Evolutionary conservation across 176 grass and related monocot genomes (phyloP), one percentile per base, ranked within the genome.

Genomic region (Microstegium vimineum): DNA sequence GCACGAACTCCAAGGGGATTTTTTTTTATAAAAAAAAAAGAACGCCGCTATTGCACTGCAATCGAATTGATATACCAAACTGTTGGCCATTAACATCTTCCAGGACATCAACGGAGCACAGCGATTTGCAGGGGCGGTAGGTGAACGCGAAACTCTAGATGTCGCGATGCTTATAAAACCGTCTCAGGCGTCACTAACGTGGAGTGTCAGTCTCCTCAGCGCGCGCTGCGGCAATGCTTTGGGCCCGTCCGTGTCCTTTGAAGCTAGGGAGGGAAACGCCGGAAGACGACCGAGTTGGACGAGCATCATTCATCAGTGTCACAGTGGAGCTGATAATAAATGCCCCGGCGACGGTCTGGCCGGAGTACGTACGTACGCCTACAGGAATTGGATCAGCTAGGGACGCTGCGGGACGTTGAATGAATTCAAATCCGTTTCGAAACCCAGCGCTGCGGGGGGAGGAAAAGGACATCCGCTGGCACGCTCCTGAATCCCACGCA

Each of bases 81-180:
- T 79, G 84, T 28, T 78, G 28, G 23, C 57, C 84, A 83, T 74
- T 83, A 51, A 79, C 60, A 10, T 40, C 57, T 34, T 33, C 40
- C 68, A 70, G 84, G 38, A 30, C 47, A 86, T 74, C 79, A 45
- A 90, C 69, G 88, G 69, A 79, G 88, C 85, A 82, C 77, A 86
- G 82, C 83, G 45, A 76, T 86, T 56, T 18, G 82, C 82, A 64
- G 81, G n/a, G n/a, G 56, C 68, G 34, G 69, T 85, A 80, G 87
- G 65, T 3, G 41, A 81, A 75, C 89, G 69, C 86, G 60, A 71
- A 84, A 71, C 71, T 85, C 89, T 65, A 89, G 83, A 75, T 81
- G 81, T 88, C 89, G 84, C 23, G 62, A 71, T 78, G 86, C 83
- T 85, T 79, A 89, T 94, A 94, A 89, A 74, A 84, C 84, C 89